Base-by-base conservation (phyloP, 768 basidiomycete species). In the Steccherinum ochraceum region DNA sequence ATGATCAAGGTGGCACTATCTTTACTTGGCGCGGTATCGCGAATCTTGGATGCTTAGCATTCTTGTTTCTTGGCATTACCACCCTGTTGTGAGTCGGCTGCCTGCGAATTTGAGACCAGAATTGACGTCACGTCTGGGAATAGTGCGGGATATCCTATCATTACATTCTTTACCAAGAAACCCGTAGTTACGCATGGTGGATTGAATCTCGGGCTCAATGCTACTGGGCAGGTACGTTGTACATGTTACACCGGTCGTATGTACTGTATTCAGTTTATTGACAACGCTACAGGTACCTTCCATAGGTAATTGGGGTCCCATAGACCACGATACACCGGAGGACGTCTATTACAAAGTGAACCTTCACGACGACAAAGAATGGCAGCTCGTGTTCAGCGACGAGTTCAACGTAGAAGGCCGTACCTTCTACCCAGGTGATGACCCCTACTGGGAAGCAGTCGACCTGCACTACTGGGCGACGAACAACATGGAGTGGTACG, bases 381-480 rank as follows among this genome's bases (percentile, higher is more conserved):
- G 59, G 69, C 80, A 83, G 45, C 80, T 97, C 23, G 84, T 89
- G 4, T 96, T 89, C 69, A 88, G 85, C 44, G 87, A 89, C 64
- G 86, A 89, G 67, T 94, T 83, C 76, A 84, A 80, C 72, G 78
- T 59, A 64, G 86, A 72, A 57, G 93, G 72, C 57, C 81, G 60
- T 69, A 85, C 73, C 65, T 87, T 79, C 77, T 91, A 58, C 77
- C 87, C 66, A 66, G 93, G 75, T 65, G 93, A 83, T 70, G 92
- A 76, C 76, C 80, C 74, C 64, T 93, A 70, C 64, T 86, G 83
- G 91, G 89, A 93, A 62, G 93, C 86, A 24, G 81, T 75, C 7
- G 83, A 93, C 62, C 65, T 93, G 24, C 81, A 93, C 62, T 95
- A 93, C 65, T 89, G 87, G 86, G 68, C 60, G 40, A 76, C 78